A percentile compares a stretch with the other conserved stretches of the same genome.
These are phyloP conservation scores for Colletotrichum karsti DNA, from an alignment of 2,329 filamentous ascomycete species.

Conservation along the genomic window DNA sequence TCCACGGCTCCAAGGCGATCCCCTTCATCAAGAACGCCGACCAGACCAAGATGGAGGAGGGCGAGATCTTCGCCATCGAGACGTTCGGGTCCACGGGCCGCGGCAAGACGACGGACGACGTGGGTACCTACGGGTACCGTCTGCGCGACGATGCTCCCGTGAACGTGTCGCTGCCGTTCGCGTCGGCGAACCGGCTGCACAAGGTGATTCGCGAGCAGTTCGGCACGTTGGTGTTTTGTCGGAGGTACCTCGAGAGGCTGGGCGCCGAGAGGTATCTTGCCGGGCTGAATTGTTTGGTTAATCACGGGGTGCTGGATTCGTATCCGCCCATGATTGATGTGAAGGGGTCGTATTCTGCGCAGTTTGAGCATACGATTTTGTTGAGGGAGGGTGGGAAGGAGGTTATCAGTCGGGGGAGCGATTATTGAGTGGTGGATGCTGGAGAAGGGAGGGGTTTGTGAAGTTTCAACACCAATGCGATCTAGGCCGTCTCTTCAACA, in stretches of 20 bases:
- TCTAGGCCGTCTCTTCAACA: no score
- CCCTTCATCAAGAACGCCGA: conserved; percentile 91
- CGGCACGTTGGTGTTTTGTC: conserved; percentile 67
- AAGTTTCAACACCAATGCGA: not conserved
- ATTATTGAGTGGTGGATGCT: conserved; percentile 48
- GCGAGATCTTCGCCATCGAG: conserved; percentile 94
- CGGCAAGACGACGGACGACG: conserved; percentile 86
- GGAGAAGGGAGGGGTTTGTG: not conserved
- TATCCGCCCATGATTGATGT: conserved; percentile 66
- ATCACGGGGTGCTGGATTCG: conserved; percentile 63
- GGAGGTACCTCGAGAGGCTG: conserved; percentile 71
- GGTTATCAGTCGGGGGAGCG: conserved; percentile 59
- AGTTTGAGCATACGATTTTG: conserved; percentile 68
- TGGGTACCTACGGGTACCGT: conserved; percentile 65
- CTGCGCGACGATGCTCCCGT: conserved; percentile 46
- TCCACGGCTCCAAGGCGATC: conserved; percentile 92
- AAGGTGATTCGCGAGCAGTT: conserved; percentile 70
- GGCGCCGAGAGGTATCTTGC: conserved; percentile 66
- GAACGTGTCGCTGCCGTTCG: conserved; percentile 48
- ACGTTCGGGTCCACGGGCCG: conserved; percentile 95
- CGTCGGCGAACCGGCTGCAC: conserved; percentile 64
- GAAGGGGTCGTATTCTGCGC: conserved; percentile 69
- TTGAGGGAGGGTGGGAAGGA: conserved; percentile 56
- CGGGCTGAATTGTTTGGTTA: conserved; percentile 67
- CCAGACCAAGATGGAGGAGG: conserved; percentile 97